A percentile compares a stretch with the other conserved stretches of the same genome.
phyloP scores from a whole-genome alignment of 2,329 filamentous ascomycete species.

The Decorospora gaudefroyi region DNA sequence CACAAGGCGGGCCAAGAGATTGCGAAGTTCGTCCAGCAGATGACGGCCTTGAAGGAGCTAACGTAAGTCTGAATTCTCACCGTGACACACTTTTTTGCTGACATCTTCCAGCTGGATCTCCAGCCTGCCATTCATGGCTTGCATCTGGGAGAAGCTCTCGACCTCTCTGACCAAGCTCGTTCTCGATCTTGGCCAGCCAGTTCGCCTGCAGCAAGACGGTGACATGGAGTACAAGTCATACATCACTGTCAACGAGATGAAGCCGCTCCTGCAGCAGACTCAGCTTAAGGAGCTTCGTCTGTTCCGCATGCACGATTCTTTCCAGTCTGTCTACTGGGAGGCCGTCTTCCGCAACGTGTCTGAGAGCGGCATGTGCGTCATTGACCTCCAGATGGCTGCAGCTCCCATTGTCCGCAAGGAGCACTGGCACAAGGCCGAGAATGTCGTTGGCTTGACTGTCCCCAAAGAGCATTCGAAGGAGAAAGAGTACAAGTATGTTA shows the following conservation, averaged over 20 bases:
- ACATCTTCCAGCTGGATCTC: conserved; percentile 35
- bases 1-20: conserved; percentile 23
- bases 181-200: conserved; percentile 34
- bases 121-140: conserved; percentile 32
- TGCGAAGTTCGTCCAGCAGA: conserved; percentile 23
- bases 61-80: conserved; percentile 26
- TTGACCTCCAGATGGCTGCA: conserved; percentile 38
- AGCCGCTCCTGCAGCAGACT: conserved; percentile 28
- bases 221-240: conserved; percentile 23
- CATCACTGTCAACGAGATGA: conserved; percentile 32
- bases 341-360: conserved; percentile 33
- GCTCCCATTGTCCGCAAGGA: conserved; percentile 33
- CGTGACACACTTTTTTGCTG: neutral
- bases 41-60: conserved; percentile 33
- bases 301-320: conserved; percentile 32
- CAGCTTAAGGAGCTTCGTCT: conserved; percentile 37
- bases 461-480: conserved; percentile 19
- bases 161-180: conserved; percentile 33
- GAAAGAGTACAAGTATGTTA: conserved; percentile 32
- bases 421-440: conserved; percentile 28
- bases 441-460: conserved; percentile 30
- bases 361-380: conserved; percentile 24
- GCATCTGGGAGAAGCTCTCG: conserved; percentile 29
- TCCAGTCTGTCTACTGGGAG: conserved; percentile 40
- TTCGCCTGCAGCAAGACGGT: conserved; percentile 20